phyloP scores from a whole-genome alignment of 164 flowering plant species.

The Berberis thunbergii region DNA sequence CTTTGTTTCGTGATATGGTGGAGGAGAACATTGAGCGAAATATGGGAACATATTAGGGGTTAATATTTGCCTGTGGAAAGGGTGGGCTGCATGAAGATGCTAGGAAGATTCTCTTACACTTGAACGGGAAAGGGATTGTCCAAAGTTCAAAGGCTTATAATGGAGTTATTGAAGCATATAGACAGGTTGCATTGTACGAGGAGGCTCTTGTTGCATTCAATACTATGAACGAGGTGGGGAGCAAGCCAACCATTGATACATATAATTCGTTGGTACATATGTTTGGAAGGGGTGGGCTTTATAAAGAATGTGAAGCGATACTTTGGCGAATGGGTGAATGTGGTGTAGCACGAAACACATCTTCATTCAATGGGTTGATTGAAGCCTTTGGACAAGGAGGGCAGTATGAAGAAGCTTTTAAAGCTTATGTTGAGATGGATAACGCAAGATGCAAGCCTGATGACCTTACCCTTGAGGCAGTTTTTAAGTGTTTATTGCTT shows the following conservation, averaged over 20 bases:
- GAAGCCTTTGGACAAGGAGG: conserved; percentile 87
- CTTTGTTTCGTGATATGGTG: conserved; percentile 91
- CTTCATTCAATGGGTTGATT: conserved; percentile 72
- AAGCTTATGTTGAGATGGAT: conserved; percentile 80
- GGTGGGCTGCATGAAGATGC: conserved; percentile 94
- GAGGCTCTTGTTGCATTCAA: conserved; percentile 89
- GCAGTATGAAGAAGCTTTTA: conserved; percentile 76
- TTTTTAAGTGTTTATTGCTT: conserved; percentile 81
- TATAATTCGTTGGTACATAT: conserved; percentile 57
- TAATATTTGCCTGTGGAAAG: conserved; percentile 85
- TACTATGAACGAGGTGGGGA: conserved; percentile 88
- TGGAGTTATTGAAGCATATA: conserved; percentile 84
- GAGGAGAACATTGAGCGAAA: conserved; percentile 93
- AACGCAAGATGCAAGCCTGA: conserved; percentile 71
- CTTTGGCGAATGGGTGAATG: conserved; percentile 50
- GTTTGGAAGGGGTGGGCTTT: conserved; percentile 81
- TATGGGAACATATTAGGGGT: conserved; percentile 90
- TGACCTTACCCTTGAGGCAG: conserved; percentile 84
- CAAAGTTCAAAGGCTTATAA: conserved; percentile 86
- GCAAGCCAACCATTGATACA: conserved; percentile 61
- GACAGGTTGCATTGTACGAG: conserved; percentile 85
- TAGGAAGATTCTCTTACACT: conserved; percentile 50
- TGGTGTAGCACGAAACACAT: conserved; percentile 43
- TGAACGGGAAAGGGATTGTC: conserved; percentile 58
- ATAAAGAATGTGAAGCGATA: conserved; percentile 63